Percentiles rank a stretch among this genome's conserved stretches.
Evolutionary conservation across 768 basidiomycete genomes (phyloP).

Genomic region (Auricularia sp.): DNA sequence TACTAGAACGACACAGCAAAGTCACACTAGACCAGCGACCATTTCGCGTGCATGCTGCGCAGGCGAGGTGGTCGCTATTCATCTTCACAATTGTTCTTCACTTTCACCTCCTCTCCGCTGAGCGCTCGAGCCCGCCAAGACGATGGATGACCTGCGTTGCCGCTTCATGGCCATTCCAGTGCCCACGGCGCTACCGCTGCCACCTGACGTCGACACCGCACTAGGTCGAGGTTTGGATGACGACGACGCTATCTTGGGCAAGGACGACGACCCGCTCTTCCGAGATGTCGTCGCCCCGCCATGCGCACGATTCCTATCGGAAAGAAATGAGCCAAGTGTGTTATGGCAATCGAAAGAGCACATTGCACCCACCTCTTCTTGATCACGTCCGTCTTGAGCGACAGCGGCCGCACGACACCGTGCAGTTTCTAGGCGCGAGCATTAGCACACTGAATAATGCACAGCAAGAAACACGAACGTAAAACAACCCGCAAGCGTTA

Average conservation of each 20-base stretch:
- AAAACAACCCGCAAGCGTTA: constrained; percentile 90
- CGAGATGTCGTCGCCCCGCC: constrained; percentile 60
- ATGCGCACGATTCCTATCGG: constrained; percentile 65
- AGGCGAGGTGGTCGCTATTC: too few species aligned
- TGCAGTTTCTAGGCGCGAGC: constrained; percentile 67
- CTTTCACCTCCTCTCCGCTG: not conserved
- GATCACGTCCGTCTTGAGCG: constrained; percentile 93
- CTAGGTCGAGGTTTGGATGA: constrained; percentile 50
- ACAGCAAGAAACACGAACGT: constrained; percentile 41
- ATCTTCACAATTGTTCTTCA: not conserved
- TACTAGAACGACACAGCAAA: too few species aligned
- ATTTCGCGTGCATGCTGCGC: too few species aligned
- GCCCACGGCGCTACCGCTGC: constrained; percentile 11
- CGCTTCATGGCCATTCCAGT: constrained; percentile 50
- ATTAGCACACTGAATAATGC: not conserved
- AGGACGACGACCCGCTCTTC: constrained; percentile 41
- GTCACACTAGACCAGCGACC: too few species aligned
- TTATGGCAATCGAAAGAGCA: constrained; percentile 7
- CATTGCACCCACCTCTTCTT: constrained; percentile 68
- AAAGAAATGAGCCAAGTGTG: constrained; percentile 3
- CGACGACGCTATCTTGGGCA: constrained; percentile 71
- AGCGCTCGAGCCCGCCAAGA: not conserved
- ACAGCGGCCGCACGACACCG: constrained; percentile 87
- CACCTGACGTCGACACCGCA: constrained; percentile 6
- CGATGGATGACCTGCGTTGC: constrained; percentile 61